Conservation (phyloP, 2,329 filamentous ascomycete genomes). For the Fusarium guadeloupense region DNA sequence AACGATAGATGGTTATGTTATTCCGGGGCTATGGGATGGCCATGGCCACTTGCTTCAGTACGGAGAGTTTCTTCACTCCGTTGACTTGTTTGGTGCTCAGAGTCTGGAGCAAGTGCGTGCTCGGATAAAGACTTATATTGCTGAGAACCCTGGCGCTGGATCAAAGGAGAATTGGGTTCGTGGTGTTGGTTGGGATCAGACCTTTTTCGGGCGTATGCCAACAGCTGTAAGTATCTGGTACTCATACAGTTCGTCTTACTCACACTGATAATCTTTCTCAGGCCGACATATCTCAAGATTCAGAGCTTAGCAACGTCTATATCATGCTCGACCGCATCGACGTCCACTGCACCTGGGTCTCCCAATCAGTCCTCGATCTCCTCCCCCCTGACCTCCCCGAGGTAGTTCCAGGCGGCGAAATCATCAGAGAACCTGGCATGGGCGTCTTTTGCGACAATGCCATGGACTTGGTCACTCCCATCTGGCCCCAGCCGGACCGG, state of each 20-base stretch:
- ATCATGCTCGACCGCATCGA: constrained; percentile 77
- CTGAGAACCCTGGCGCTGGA: constrained; percentile 60
- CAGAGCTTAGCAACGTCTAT: constrained; percentile 63
- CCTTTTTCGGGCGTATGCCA: constrained; percentile 70
- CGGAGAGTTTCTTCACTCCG: constrained; percentile 73
- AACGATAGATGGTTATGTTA: constrained; percentile 58
- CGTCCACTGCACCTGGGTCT: constrained; percentile 76
- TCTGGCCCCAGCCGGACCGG: constrained; percentile 65
- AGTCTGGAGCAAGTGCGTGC: constrained; percentile 63
- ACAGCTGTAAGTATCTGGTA: constrained; percentile 60
- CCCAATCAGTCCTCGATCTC: constrained; percentile 68
- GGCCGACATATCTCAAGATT: constrained; percentile 64
- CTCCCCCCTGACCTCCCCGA: constrained; percentile 63
- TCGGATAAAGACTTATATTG: constrained; percentile 63
- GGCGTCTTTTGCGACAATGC: constrained; percentile 80
- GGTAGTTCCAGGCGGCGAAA: constrained; percentile 69
- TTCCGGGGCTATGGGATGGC: constrained; percentile 76
- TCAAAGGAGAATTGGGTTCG: constrained; percentile 68
- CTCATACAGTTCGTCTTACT: background rate
- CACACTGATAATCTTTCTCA: constrained; percentile 36
- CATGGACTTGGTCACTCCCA: constrained; percentile 67
- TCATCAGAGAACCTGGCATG: constrained; percentile 67
- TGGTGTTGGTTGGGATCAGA: constrained; percentile 77
- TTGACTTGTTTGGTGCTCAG: constrained; percentile 68
- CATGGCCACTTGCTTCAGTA: constrained; percentile 74